These are phyloP conservation scores for Colletotrichum sp. DNA, from an alignment of 2,329 filamentous ascomycete genomes.

Conservation along the genomic window DNA sequence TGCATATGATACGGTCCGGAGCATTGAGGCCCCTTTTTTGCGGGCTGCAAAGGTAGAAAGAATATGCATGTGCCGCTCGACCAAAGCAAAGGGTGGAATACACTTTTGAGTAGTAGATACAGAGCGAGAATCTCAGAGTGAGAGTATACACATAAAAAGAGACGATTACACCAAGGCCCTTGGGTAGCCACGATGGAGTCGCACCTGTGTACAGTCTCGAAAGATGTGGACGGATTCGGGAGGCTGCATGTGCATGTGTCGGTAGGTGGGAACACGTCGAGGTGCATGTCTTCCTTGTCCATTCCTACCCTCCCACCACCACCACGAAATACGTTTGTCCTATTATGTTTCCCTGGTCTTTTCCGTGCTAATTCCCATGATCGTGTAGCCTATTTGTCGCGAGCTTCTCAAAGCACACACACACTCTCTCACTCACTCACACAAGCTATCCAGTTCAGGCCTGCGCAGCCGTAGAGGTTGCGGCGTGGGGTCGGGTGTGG, in stretches of 20 bases:
- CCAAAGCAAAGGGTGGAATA: background rate
- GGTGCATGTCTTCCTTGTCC: background rate
- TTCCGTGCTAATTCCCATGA: background rate
- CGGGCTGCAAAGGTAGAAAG: background rate
- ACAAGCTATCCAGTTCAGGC: background rate
- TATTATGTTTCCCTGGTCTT: background rate
- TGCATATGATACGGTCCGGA: background rate
- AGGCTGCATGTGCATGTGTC: background rate
- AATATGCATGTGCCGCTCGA: background rate
- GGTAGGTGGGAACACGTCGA: conserved; percentile 1
- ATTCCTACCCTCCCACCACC: background rate
- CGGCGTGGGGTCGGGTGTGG: background rate
- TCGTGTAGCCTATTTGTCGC: background rate
- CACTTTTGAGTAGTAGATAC: background rate
- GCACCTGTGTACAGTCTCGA: background rate
- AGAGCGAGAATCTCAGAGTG: background rate
- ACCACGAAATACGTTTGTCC: background rate
- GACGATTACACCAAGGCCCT: background rate
- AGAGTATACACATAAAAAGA: background rate
- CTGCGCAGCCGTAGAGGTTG: background rate
- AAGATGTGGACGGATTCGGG: background rate
- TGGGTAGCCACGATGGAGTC: background rate
- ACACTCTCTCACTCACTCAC: background rate
- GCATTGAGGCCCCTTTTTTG: background rate
- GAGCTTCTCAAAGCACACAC: background rate